A percentile compares a stretch with the other conserved stretches of the same genome.
Conservation (phyloP, 768 basidiomycete species). For the Clavaria fumosa region DNA sequence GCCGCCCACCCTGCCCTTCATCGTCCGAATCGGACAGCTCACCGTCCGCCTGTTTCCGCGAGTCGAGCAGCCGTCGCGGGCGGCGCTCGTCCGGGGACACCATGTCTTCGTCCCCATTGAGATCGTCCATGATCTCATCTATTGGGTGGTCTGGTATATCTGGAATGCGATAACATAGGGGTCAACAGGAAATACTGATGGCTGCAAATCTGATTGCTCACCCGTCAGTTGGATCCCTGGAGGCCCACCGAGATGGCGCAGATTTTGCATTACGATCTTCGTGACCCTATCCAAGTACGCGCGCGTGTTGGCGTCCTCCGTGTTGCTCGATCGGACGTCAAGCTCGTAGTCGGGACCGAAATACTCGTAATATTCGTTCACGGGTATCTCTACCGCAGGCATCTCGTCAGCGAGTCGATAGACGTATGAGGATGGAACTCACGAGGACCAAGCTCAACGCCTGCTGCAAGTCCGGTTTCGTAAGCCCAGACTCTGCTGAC, state of each 20-base stretch:
- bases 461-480: slow-evolving; percentile 96
- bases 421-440: neutral
- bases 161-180: slow-evolving; percentile 16
- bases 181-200: slow-evolving; percentile 4
- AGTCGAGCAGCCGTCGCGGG: slow-evolving; percentile 64
- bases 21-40: slow-evolving; percentile 97
- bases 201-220: slow-evolving; percentile 22
- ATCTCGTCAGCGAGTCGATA: neutral
- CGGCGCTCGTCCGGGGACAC: slow-evolving; percentile 64
- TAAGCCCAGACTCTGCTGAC: slow-evolving; percentile 92
- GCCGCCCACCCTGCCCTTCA: slow-evolving; percentile 80
- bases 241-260: slow-evolving; percentile 73
- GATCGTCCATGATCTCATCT: slow-evolving; percentile 72
- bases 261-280: slow-evolving; percentile 80
- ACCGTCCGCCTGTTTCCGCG: slow-evolving; percentile 66
- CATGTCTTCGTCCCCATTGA: slow-evolving; percentile 70
- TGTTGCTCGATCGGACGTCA: slow-evolving; percentile 88
- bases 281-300: slow-evolving; percentile 91
- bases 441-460: slow-evolving; percentile 83
- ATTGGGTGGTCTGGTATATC: slow-evolving; percentile 77
- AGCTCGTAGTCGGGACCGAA: slow-evolving; percentile 96
- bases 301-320: slow-evolving; percentile 86
- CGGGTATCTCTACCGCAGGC: slow-evolving; percentile 62
- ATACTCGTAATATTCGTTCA: slow-evolving; percentile 99
- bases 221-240: slow-evolving; percentile 89